These are phyloP conservation scores for Plasmopara viticola DNA, from an alignment of 352 stramenopile species.

Conservation along the genomic window DNA sequence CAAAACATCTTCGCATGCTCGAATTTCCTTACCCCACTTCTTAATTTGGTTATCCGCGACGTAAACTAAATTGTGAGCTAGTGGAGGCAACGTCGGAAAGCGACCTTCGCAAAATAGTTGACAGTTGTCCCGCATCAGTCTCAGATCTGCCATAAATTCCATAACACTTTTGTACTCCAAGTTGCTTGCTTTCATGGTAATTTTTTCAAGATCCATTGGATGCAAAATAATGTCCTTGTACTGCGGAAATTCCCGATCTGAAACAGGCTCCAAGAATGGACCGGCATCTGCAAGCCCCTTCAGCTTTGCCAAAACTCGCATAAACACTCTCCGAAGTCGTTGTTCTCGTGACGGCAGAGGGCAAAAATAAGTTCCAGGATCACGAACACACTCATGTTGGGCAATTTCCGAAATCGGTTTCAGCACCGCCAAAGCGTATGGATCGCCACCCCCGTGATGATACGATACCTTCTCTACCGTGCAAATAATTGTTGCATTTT, in stretches of 20 bases:
- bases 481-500: conserved; percentile 51
- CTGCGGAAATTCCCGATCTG: conserved; percentile 69
- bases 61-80: conserved; percentile 63
- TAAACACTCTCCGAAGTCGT: conserved; percentile 49
- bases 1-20: conserved; percentile 34
- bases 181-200: conserved; percentile 44
- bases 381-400: conserved; percentile 23
- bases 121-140: conserved; percentile 72
- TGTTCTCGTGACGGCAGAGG: conserved; percentile 55
- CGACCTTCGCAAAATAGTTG: conserved; percentile 73
- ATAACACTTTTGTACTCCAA: conserved; percentile 47
- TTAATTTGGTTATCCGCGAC: conserved; percentile 63
- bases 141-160: conserved; percentile 61
- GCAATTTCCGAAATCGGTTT: conserved; percentile 30
- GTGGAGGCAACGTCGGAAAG: conserved; percentile 66
- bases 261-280: conserved; percentile 76
- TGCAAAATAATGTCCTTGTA: conserved; percentile 79
- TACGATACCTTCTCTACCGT: conserved; percentile 61
- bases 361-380: conserved; percentile 42
- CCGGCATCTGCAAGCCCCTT: conserved; percentile 52
- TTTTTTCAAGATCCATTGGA: conserved; percentile 67
- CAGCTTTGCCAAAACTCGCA: conserved; percentile 57
- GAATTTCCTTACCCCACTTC: conserved; percentile 62
- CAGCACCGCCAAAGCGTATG: conserved; percentile 62
- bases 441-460: conserved; percentile 74